phyloP scores from a whole-genome alignment of 2,329 filamentous ascomycete genomes.

The Onygenales sp. region DNA sequence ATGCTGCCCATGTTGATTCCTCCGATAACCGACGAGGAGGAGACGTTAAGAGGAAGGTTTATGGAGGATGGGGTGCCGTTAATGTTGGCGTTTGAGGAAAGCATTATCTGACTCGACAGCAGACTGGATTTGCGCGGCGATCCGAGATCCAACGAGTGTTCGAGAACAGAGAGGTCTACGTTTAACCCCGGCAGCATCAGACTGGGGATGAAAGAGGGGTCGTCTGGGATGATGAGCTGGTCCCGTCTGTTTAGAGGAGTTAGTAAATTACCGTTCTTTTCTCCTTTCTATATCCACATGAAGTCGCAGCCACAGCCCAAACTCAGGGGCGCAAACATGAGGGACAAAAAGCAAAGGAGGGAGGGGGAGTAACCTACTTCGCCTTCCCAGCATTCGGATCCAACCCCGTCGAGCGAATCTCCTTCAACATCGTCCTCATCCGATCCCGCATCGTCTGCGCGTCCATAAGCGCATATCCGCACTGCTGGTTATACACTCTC shows the following conservation, averaged over 20 bases:
- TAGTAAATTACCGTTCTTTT: background rate
- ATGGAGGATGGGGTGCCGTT: no score
- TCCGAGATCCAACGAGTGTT: conserved; percentile 24
- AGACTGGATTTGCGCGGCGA: conserved; percentile 24
- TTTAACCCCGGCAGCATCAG: conserved; percentile 52
- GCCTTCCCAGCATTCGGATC: conserved; percentile 63
- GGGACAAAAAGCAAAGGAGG: background rate
- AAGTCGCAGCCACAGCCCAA: background rate
- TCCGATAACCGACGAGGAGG: conserved; percentile 39
- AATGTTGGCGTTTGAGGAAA: no score
- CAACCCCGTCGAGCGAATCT: conserved; percentile 49
- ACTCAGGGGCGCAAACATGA: conserved; percentile 3
- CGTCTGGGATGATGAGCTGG: conserved; percentile 69
- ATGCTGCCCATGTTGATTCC: conserved; percentile 30
- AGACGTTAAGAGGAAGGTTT: conserved; percentile 36
- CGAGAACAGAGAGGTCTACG: conserved; percentile 40
- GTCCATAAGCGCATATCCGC: conserved; percentile 73
- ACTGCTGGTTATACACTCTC: conserved; percentile 79
- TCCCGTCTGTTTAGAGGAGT: conserved; percentile 47
- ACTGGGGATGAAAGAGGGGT: conserved; percentile 68
- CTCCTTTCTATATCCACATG: background rate
- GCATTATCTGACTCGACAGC: conserved; percentile 20
- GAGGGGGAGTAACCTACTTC: conserved; percentile 45
- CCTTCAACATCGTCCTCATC: conserved; percentile 59
- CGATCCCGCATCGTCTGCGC: conserved; percentile 63